Evolutionary conservation across 2,329 filamentous ascomycete genomes (phyloP).

Genomic region (Pseudogymnoascus sp.): DNA sequence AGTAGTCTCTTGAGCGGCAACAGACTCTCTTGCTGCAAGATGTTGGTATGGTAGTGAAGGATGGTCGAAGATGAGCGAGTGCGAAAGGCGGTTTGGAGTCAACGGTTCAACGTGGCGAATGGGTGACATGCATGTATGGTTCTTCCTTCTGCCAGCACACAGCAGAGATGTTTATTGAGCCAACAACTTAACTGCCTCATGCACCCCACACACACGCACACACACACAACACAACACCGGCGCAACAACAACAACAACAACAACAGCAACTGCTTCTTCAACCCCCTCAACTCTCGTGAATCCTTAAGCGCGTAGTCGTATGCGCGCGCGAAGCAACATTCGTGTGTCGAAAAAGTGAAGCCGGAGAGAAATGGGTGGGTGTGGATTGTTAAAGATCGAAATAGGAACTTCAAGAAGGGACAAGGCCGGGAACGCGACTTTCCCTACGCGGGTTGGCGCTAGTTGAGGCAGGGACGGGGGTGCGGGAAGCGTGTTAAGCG

Average conservation of each 20-base stretch:
- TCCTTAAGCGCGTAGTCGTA: conserved; percentile 4
- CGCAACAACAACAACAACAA: background rate
- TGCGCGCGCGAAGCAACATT: conserved; percentile 6
- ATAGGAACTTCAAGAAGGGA: background rate
- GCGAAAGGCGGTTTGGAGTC: background rate
- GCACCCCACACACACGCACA: background rate
- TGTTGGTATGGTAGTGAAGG: background rate
- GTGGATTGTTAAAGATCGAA: background rate
- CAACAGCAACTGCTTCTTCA: background rate
- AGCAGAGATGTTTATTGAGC: background rate
- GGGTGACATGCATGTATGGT: background rate
- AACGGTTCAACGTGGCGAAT: background rate
- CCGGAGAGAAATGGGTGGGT: background rate
- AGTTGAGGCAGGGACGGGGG: conserved; percentile 2
- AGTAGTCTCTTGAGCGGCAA: background rate
- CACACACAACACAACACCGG: background rate
- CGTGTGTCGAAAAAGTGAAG: background rate
- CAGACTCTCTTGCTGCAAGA: background rate
- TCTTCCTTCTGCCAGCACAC: background rate
- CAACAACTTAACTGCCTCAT: background rate
- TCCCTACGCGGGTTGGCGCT: background rate
- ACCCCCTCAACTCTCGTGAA: background rate
- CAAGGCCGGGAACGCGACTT: conserved; percentile 4
- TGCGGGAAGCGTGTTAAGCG: background rate
- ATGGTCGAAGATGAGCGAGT: background rate